These are phyloP conservation scores for Nicotiana attenuata DNA, from an alignment of 257 asterid genomes.

Conservation along the genomic window DNA sequence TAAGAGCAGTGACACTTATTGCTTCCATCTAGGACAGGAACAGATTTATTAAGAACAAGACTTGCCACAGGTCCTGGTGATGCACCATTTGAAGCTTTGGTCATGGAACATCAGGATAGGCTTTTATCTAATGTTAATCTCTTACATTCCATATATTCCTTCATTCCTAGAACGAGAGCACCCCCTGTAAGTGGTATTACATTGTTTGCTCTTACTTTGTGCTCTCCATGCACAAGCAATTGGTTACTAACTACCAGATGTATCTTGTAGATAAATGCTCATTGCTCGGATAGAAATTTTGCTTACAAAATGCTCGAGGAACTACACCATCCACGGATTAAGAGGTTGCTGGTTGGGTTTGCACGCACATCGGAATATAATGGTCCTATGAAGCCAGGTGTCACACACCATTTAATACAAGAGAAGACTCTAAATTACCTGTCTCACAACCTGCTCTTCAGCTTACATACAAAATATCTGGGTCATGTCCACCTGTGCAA, in stretches of 20 bases:
- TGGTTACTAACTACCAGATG: not conserved
- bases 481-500: slow-evolving; percentile 98
- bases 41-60: slow-evolving; percentile 39
- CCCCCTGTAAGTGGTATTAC: slow-evolving; percentile 68
- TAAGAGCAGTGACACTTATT: slow-evolving; percentile 71
- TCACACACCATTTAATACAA: slow-evolving; percentile 69
- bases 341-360: slow-evolving; percentile 83
- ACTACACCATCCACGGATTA: slow-evolving; percentile 90
- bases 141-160: slow-evolving; percentile 78
- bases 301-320: slow-evolving; percentile 81
- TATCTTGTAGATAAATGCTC: slow-evolving; percentile 54
- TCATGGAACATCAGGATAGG: slow-evolving; percentile 71
- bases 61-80: slow-evolving; percentile 64
- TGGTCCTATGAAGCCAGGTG: slow-evolving; percentile 81
- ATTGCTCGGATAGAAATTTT: slow-evolving; percentile 85
- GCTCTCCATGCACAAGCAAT: not conserved
- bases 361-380: slow-evolving; percentile 87
- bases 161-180: slow-evolving; percentile 90
- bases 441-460: slow-evolving; percentile 79
- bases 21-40: slow-evolving; percentile 57
- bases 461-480: slow-evolving; percentile 80
- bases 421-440: slow-evolving; percentile 85
- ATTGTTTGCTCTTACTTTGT: not conserved
- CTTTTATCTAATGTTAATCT: slow-evolving; percentile 60
- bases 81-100: slow-evolving; percentile 83